Percentiles rank a stretch among this genome's conserved stretches.
These are phyloP conservation scores for Colletotrichum chlorophyti DNA, from an alignment of 2,329 filamentous ascomycete genomes.

Conservation along the genomic window DNA sequence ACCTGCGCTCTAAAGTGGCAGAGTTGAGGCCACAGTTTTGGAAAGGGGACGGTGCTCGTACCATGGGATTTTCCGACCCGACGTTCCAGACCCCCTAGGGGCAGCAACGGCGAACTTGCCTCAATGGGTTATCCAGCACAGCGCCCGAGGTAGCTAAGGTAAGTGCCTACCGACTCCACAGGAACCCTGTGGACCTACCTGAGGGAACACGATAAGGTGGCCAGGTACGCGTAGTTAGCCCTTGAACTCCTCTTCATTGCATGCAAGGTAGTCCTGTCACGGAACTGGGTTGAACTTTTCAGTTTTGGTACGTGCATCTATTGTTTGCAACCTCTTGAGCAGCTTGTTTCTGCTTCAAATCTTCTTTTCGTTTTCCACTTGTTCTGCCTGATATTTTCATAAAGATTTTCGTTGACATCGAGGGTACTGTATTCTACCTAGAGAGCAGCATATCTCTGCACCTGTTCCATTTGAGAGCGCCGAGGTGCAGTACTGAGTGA, in stretches of 20 bases:
- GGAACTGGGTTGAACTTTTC: not conserved
- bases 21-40: conserved; percentile 54
- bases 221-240: too few relatives aligned
- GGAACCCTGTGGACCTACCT: too few relatives aligned
- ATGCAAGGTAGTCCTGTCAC: conserved; percentile 23
- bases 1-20: conserved; percentile 32
- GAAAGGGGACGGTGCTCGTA: conserved; percentile 40
- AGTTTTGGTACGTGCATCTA: not conserved
- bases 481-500: conserved; percentile 21
- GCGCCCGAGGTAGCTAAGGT: not conserved
- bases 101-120: conserved; percentile 27
- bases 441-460: conserved; percentile 24
- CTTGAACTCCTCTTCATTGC: conserved; percentile 1
- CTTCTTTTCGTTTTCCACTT: too few relatives aligned
- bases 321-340: not conserved
- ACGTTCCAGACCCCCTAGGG: conserved; percentile 19
- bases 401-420: conserved; percentile 20
- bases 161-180: conserved; percentile 4
- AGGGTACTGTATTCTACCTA: conserved; percentile 26
- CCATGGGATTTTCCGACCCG: conserved; percentile 28
- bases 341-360: not conserved
- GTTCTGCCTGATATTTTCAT: not conserved
- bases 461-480: conserved; percentile 12
- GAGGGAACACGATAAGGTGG: too few relatives aligned
- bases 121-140: conserved; percentile 11